Base-by-base conservation (phyloP, 2,329 filamentous ascomycete genomes). In the Dendryphion nanum region DNA sequence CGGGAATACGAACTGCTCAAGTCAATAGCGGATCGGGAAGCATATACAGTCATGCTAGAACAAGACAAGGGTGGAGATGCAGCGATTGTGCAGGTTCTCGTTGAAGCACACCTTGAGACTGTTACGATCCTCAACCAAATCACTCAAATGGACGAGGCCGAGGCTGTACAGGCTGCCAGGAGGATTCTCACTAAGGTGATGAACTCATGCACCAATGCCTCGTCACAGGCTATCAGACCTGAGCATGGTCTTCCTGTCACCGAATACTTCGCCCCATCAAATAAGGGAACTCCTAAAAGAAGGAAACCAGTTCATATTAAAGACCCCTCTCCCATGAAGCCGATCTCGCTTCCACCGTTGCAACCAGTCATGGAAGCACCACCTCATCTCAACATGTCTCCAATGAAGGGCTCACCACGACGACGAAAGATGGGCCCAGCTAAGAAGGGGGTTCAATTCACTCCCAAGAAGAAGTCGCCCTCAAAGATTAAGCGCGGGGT, bases 101-200 rank as follows among this genome's bases (percentile, higher is more conserved):
- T 97, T 8, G 84, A 86, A 37, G 88, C 91, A 10, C 91, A 97
- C 56, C 95, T 98, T 52, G 90, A 96, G 55, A 91, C 90, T 2
- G 79, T 97, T 44, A 75, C 87, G 4, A 88, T 89, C 1, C 78
- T 98, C 37, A 82, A 85, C 38, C 86, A 88, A 49, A 87, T 93
- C 17, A 79, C 91, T 51, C 74, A 79, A 23, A 89, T 97, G 82
- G 84, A 78, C 41, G 88, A 95, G 61, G 81, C 85, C 21, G 85
- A 94, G 45, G 93, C 91, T 1, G 78, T 96, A 2, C 74, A 83
- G 13, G 83, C 86, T 39, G 93, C 90, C 18, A 89, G 85, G 61
- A 75, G 74, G 16, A 82, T 90, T 32, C 82, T 98, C 35, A 77
- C 80, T 41, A 84, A 86, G 42, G 78, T 98, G 40, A 75, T 97